Conservation (phyloP, 2,329 filamentous ascomycete species). For the Microsporum ferrugineum region DNA sequence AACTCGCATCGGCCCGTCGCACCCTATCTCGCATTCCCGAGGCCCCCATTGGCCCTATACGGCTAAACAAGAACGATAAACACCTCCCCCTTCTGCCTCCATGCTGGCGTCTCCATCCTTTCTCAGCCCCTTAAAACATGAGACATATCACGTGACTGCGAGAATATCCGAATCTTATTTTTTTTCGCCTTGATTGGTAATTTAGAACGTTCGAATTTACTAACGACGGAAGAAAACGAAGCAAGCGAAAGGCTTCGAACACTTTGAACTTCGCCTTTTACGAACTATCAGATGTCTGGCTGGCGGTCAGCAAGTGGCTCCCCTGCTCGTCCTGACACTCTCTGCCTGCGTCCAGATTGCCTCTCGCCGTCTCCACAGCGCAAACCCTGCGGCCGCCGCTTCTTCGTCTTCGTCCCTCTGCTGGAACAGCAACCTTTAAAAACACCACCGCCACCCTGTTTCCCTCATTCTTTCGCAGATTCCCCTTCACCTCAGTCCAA, state of each 20-base stretch:
- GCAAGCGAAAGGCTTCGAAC: too few species aligned
- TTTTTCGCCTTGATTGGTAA: background rate
- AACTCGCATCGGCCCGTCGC: background rate
- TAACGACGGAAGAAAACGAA: too few species aligned
- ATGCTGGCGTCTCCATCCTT: background rate
- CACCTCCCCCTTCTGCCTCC: background rate
- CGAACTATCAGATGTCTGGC: background rate
- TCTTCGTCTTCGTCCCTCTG: background rate
- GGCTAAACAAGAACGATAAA: too few species aligned
- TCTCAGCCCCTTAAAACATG: background rate
- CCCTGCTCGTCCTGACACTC: background rate
- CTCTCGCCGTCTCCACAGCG: background rate
- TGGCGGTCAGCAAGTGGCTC: background rate
- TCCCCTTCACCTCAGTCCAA: conserved; percentile 50
- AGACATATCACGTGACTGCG: background rate
- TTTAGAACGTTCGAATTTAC: conserved; percentile 1
- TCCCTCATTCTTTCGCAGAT: conserved; percentile 66
- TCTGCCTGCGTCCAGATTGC: background rate
- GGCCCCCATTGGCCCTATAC: background rate
- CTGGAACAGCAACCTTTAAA: background rate
- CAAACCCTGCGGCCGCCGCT: background rate
- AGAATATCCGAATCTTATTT: background rate
- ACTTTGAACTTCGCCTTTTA: background rate
- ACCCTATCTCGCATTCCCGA: background rate
- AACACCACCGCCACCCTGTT: conserved; percentile 69